Percentiles rank a stretch among this genome's conserved stretches.
phyloP scores from a whole-genome alignment of 306 rosid species.

The Gastrolobium bilobum region DNA sequence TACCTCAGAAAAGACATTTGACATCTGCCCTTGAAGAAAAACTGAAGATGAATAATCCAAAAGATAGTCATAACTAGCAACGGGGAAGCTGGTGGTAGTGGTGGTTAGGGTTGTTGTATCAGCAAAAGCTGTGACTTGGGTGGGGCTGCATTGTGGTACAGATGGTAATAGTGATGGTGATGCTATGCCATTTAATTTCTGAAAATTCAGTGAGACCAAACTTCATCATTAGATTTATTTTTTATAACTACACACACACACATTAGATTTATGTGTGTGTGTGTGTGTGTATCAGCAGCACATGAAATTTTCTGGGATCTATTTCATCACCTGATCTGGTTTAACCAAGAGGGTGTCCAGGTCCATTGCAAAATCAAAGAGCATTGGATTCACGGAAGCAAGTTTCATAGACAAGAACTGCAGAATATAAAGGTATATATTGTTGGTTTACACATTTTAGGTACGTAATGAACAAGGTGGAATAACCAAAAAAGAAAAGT shows the following conservation, averaged over 20 bases:
- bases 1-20: constrained; percentile 66
- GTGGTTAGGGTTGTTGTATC: constrained; percentile 50
- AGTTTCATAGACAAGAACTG: constrained; percentile 97
- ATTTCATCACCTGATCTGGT: constrained; percentile 67
- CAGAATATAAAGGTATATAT: constrained; percentile 6
- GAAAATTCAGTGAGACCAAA: constrained; percentile 39
- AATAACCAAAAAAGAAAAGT: not conserved
- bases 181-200: constrained; percentile 58
- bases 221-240: constrained; percentile 34
- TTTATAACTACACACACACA: not conserved
- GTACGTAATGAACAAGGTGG: constrained; percentile 1
- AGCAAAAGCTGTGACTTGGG: constrained; percentile 59
- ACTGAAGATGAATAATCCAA: constrained; percentile 56
- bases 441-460: constrained; percentile 5
- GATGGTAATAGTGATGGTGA: constrained; percentile 56
- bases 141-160: constrained; percentile 60
- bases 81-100: constrained; percentile 41
- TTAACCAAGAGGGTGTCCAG: constrained; percentile 61
- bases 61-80: constrained; percentile 52
- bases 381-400: constrained; percentile 77
- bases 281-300: not conserved
- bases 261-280: too few species aligned
- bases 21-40: constrained; percentile 61
- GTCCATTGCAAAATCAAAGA: constrained; percentile 77
- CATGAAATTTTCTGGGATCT: constrained; percentile 2